Conservation (phyloP, 2,329 filamentous ascomycete species). For the Ascochyta koolunga region DNA sequence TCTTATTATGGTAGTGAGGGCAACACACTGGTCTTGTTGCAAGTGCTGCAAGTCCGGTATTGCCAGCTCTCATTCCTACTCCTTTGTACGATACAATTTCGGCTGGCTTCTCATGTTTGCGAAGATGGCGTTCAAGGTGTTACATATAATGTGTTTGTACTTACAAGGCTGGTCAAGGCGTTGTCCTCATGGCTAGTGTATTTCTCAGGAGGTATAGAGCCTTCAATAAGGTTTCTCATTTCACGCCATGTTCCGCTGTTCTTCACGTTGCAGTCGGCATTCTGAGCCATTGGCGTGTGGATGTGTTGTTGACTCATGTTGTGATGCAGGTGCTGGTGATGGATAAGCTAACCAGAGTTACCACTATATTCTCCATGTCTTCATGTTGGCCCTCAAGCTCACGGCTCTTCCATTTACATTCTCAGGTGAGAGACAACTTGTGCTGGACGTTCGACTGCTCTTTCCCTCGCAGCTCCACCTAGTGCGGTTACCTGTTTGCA, state of each 20-base stretch:
- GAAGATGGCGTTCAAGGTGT: background rate
- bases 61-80: background rate
- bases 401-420: background rate
- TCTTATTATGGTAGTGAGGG: background rate
- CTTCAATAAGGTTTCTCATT: background rate
- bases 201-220: background rate
- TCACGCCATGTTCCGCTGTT: background rate
- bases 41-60: background rate
- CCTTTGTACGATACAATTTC: background rate
- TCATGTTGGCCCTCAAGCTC: background rate
- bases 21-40: background rate
- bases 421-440: background rate
- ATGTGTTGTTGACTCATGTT: background rate
- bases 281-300: background rate
- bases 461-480: constrained; percentile 5
- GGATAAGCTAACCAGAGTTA: background rate
- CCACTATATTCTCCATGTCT: background rate
- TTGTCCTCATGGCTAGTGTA: constrained; percentile 1
- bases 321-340: background rate
- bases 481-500: constrained; percentile 3
- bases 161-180: background rate
- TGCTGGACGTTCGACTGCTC: background rate
- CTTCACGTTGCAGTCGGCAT: background rate
- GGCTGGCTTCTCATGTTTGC: background rate
- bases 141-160: background rate